phyloP scores from a whole-genome alignment of 2,329 filamentous ascomycete genomes.

The Penicillium psychrosexuale region DNA sequence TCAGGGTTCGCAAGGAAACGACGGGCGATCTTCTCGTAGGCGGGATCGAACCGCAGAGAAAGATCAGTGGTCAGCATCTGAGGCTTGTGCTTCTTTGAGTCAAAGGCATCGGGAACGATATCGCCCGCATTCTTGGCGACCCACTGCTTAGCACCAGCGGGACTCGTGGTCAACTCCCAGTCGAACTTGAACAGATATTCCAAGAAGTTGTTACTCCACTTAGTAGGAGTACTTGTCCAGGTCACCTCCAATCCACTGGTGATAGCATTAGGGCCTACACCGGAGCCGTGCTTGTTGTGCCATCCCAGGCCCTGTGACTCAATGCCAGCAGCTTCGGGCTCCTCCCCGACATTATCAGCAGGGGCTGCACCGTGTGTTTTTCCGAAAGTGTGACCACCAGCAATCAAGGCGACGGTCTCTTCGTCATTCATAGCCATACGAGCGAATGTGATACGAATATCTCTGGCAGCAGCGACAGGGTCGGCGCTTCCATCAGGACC shows the following conservation, averaged over 20 bases:
- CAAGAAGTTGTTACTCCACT: conserved; percentile 73
- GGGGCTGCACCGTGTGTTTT: conserved; percentile 75
- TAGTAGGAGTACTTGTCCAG: conserved; percentile 72
- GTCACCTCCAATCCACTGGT: conserved; percentile 75
- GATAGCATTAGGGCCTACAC: conserved; percentile 70
- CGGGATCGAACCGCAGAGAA: conserved; percentile 66
- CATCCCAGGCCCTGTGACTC: conserved; percentile 71
- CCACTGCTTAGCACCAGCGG: conserved; percentile 74
- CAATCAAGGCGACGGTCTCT: conserved; percentile 76
- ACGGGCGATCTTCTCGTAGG: conserved; percentile 72
- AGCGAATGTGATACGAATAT: conserved; percentile 71
- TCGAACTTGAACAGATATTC: conserved; percentile 75
- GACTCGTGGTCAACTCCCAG: conserved; percentile 73
- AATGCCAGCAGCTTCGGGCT: conserved; percentile 63
- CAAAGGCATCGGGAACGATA: conserved; percentile 69
- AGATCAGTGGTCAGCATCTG: conserved; percentile 75
- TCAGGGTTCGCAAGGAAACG: conserved; percentile 67
- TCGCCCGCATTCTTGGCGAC: conserved; percentile 65
- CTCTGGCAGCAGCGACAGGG: conserved; percentile 63
- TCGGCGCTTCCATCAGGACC: conserved; percentile 71
- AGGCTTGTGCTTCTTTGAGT: conserved; percentile 69
- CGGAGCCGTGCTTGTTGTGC: conserved; percentile 61
- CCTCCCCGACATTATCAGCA: conserved; percentile 61
- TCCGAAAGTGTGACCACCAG: conserved; percentile 74
- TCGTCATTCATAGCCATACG: conserved; percentile 83